These are phyloP conservation scores for Fusarium sp. DNA, from an alignment of 2,329 filamentous ascomycete genomes.

Conservation along the genomic window DNA sequence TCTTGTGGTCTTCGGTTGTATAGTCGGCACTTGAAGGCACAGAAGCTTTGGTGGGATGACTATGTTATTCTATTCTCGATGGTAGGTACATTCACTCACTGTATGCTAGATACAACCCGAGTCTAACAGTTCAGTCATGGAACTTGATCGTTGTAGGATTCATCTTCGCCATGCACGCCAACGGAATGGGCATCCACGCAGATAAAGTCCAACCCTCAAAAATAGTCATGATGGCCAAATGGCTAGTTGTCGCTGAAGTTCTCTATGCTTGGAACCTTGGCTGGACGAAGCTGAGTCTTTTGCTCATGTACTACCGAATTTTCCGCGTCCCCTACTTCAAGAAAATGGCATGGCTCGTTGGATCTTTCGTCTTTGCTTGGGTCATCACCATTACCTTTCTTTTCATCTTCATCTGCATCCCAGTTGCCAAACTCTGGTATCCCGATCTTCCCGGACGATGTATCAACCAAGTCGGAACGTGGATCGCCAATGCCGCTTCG, in stretches of 20 bases:
- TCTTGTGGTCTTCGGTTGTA: constrained; percentile 53
- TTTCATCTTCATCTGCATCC: constrained; percentile 62
- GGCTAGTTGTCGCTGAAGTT: constrained; percentile 58
- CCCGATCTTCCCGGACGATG: constrained; percentile 55
- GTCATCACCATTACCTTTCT: constrained; percentile 58
- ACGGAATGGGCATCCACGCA: constrained; percentile 59
- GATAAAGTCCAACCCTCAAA: constrained; percentile 47
- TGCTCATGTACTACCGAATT: constrained; percentile 64
- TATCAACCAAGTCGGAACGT: constrained; percentile 59
- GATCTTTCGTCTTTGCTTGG: constrained; percentile 57
- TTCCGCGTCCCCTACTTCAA: constrained; percentile 57
- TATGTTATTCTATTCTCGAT: constrained; percentile 59
- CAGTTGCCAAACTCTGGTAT: constrained; percentile 60
- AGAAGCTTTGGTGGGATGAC: constrained; percentile 61
- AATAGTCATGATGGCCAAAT: constrained; percentile 57
- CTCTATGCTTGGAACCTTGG: constrained; percentile 59
- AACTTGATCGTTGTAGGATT: constrained; percentile 56
- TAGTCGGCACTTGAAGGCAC: constrained; percentile 53
- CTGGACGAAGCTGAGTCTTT: constrained; percentile 59
- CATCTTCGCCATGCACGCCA: constrained; percentile 57
- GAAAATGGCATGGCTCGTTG: constrained; percentile 52
- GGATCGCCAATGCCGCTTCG: constrained; percentile 59
- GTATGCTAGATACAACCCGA: not conserved
- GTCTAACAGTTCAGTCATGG: constrained; percentile 46
- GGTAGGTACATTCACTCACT: constrained; percentile 42